Evolutionary conservation across 148 eudicot genomes (phyloP), one percentile per base, ranked within the genome.

Genomic region (Cornus suecica): DNA sequence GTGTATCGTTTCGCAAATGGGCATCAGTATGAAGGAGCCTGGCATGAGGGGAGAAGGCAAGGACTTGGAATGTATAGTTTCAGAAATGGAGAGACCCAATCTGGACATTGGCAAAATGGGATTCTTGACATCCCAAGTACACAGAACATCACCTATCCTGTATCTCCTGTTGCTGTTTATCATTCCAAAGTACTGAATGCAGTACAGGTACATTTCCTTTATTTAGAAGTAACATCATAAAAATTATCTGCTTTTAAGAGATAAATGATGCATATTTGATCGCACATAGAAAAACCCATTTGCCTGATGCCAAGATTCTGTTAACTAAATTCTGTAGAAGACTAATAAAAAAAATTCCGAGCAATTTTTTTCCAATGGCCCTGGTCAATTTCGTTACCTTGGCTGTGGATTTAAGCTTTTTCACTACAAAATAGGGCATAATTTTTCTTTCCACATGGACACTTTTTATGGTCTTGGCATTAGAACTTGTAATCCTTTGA

Each of bases 1-100:
- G 88, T 90, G 1, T 94, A 94, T 79, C 83, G 81, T 63, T 94
- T 94, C 83, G 91, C 90, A 22, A 94, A 94, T 76, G 95, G 93
- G 32, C 98, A 94, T 84, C 82, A 85, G 10, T 94, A 90, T 71
- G 98, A 94, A 85, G 98, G 98, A 80, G 90, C 97, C 20, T 94
- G 98, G 98, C 98, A 94, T 64, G 98, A 94, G 83, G 98, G 98
- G 11, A 87, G 86, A 82, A 88, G 98, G 81, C 98, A 94, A 88
- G 98, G 98, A 65, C 95, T 91, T 64, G 98, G 98, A 28, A 92
- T 90, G 93, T 94, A 94, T 83, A 89, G 95, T 9, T 94, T 90
- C 76, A 87, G 97, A 84, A 92, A 86, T 74, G 97, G 93, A 41
- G 98, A 94, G 84, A 90, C 97, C 71, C 93, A 94, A 68, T 86